Conservation (phyloP, 2,329 filamentous ascomycete species). For the Orbilia brochopaga region DNA sequence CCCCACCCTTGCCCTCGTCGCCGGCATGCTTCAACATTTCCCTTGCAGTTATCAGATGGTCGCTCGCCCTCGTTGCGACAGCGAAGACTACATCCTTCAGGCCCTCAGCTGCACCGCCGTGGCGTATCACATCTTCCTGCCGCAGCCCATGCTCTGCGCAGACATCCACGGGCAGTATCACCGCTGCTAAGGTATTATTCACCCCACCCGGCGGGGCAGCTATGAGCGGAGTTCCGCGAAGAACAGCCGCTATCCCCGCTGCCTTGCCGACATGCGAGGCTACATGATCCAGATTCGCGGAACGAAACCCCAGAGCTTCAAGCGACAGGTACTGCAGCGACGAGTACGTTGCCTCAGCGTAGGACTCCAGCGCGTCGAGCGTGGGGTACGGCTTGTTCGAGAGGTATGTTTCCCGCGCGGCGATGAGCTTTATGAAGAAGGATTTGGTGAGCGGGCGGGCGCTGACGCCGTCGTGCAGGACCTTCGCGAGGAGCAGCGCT, state of each 20-base stretch:
- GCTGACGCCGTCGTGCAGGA: conserved; percentile 66
- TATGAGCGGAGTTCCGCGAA: conserved; percentile 87
- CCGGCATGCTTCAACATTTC: conserved; percentile 87
- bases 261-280: conserved; percentile 96
- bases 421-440: conserved; percentile 73
- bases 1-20: conserved; percentile 75
- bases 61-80: conserved; percentile 90
- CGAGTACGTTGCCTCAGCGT: conserved; percentile 93
- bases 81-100: conserved; percentile 88
- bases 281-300: conserved; percentile 85
- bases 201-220: conserved; percentile 68
- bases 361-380: conserved; percentile 77
- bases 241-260: conserved; percentile 80
- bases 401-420: conserved; percentile 79
- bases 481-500: conserved; percentile 78
- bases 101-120: conserved; percentile 74
- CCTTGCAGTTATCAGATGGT: conserved; percentile 90
- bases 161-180: conserved; percentile 84
- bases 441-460: conserved; percentile 59
- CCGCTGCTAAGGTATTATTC: conserved; percentile 60
- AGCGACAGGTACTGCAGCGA: conserved; percentile 88
- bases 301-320: conserved; percentile 77
- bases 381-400: conserved; percentile 80
- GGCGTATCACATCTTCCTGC: conserved; percentile 87
- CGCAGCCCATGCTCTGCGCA: conserved; percentile 81